These are phyloP conservation scores for Paramecium primaurelia DNA, from an alignment of 73 alveolate genomes.

Conservation along the genomic window DNA sequence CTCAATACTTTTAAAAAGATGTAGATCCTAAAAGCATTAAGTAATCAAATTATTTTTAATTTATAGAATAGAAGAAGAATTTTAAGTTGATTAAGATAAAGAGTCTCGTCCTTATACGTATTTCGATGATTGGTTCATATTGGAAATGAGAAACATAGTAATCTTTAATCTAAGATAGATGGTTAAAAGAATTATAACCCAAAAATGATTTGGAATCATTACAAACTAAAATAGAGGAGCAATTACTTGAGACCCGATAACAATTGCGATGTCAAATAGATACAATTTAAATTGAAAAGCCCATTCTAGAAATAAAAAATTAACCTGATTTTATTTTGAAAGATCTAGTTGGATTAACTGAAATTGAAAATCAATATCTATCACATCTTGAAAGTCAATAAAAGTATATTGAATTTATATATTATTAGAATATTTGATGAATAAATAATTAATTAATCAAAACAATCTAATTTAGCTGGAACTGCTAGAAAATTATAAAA, in stretches of 20 bases:
- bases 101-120: neutral
- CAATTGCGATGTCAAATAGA: neutral
- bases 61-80: neutral
- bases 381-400: constrained; percentile 4
- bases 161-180: constrained; percentile 43
- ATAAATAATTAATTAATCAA: constrained; percentile 16
- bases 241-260: neutral
- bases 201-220: constrained; percentile 31
- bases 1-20: neutral
- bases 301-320: neutral
- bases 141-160: constrained; percentile 6
- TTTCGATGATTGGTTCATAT: constrained; percentile 12
- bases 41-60: neutral
- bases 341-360: constrained; percentile 39
- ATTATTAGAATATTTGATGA: neutral
- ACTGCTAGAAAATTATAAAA: neutral
- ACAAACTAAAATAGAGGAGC: neutral
- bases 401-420: neutral
- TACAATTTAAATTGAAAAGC: neutral
- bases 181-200: constrained; percentile 30
- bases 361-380: constrained; percentile 46
- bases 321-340: constrained; percentile 9
- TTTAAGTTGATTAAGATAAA: neutral
- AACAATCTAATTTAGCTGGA: neutral
- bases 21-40: neutral